Conservation (phyloP, 495 filamentous ascomycete genomes). For the Platismatia glauca region DNA sequence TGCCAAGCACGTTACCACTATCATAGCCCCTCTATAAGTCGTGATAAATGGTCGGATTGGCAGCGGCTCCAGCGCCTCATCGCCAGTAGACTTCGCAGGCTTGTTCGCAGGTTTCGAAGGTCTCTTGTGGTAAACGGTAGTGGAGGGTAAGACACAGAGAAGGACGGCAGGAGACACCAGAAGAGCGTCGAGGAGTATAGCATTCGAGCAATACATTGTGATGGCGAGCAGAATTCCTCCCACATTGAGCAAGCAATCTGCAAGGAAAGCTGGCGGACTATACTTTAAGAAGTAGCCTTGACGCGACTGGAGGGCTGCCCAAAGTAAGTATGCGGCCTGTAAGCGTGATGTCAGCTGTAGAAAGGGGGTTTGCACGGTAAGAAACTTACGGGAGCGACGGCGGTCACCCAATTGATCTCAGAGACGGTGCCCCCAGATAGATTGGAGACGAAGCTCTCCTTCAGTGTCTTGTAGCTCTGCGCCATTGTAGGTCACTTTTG, state of each 20-base stretch:
- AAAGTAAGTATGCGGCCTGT: conserved; percentile 73
- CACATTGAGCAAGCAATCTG: conserved; percentile 84
- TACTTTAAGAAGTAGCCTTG: conserved; percentile 75
- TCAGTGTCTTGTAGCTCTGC: conserved; percentile 71
- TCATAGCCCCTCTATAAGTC: conserved; percentile 80
- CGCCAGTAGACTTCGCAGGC: conserved; percentile 25
- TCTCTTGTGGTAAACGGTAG: conserved; percentile 40
- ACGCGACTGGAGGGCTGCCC: conserved; percentile 84
- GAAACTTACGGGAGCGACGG: conserved; percentile 68
- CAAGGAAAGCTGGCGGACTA: conserved; percentile 51
- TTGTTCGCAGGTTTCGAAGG: conserved; percentile 41
- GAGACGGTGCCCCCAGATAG: conserved; percentile 72
- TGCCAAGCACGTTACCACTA: conserved; percentile 83
- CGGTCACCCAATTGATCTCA: conserved; percentile 80
- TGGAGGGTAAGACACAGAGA: conserved; percentile 44
- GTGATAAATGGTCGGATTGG: conserved; percentile 88
- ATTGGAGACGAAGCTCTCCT: conserved; percentile 92
- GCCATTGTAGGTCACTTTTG: conserved; percentile 34
- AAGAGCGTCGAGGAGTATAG: conserved; percentile 66
- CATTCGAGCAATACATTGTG: conserved; percentile 72
- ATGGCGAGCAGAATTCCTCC: conserved; percentile 70
- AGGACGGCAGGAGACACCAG: conserved; percentile 61
- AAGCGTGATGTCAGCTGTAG: conserved; percentile 6
- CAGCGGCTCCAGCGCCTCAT: conserved; percentile 38
- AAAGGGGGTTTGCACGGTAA: conserved; percentile 4